Conservation (phyloP, 2,329 filamentous ascomycete genomes). For the Xylariaceae sp. region DNA sequence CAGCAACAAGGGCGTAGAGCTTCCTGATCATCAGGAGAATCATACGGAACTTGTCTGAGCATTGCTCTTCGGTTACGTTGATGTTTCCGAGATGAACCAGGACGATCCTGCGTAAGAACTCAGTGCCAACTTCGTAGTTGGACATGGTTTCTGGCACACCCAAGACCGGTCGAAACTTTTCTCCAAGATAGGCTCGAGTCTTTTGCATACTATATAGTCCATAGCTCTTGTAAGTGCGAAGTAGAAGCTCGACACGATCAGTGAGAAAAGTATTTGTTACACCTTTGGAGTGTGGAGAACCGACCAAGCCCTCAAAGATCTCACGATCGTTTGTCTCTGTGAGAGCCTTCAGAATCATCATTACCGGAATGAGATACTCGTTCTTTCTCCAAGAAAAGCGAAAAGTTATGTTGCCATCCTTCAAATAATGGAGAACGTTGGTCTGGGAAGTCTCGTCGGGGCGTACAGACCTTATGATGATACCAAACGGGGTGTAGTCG, state of each 20-base stretch:
- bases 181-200: slow-evolving; percentile 80
- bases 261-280: slow-evolving; percentile 88
- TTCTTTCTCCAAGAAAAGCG: slow-evolving; percentile 97
- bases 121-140: slow-evolving; percentile 83
- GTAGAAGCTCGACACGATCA: slow-evolving; percentile 84
- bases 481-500: slow-evolving; percentile 83
- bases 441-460: slow-evolving; percentile 98
- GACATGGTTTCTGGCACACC: slow-evolving; percentile 79
- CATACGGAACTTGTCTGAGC: slow-evolving; percentile 90
- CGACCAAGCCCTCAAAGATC: slow-evolving; percentile 91
- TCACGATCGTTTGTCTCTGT: slow-evolving; percentile 95
- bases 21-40: slow-evolving; percentile 95
- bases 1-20: slow-evolving; percentile 86
- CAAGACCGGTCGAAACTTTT: slow-evolving; percentile 86
- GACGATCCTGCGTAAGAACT: slow-evolving; percentile 86
- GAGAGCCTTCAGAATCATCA: slow-evolving; percentile 95
- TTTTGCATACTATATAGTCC: slow-evolving; percentile 75
- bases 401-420: slow-evolving; percentile 93
- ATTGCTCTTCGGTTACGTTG: slow-evolving; percentile 77
- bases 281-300: slow-evolving; percentile 69
- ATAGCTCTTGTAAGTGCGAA: slow-evolving; percentile 92
- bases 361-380: slow-evolving; percentile 89
- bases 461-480: slow-evolving; percentile 85
- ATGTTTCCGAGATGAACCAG: slow-evolving; percentile 86
- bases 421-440: slow-evolving; percentile 93